Conservation (phyloP, 2,329 filamentous ascomycete genomes). For the Fusarium sp. region DNA sequence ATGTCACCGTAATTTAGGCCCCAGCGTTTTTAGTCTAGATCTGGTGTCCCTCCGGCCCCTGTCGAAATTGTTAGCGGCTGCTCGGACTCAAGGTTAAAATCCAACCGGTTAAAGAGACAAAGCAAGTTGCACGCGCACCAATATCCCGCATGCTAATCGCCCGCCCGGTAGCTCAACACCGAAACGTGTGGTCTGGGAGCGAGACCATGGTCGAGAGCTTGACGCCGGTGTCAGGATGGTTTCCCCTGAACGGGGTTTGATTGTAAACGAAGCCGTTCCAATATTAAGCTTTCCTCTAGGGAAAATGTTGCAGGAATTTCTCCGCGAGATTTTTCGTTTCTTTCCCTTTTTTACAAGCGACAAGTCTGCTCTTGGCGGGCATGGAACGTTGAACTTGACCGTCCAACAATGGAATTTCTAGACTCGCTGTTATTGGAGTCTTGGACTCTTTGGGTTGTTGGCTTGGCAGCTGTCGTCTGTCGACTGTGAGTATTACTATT, state of each 20-base stretch:
- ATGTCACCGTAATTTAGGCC: background rate
- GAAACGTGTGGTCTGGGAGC: background rate
- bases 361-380: background rate
- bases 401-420: conserved; percentile 41
- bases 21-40: background rate
- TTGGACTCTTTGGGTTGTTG: conserved; percentile 46
- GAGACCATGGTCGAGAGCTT: background rate
- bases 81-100: background rate
- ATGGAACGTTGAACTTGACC: background rate
- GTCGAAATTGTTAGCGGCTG: background rate
- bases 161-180: background rate
- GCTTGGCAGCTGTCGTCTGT: conserved; percentile 41
- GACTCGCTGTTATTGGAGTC: conserved; percentile 45
- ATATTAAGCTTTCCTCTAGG: background rate
- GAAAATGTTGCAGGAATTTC: background rate
- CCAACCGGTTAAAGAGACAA: background rate
- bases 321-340: background rate
- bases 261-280: background rate
- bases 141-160: background rate
- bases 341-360: background rate
- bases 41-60: background rate
- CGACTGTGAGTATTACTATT: conserved; percentile 36
- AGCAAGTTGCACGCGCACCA: background rate
- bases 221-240: background rate
- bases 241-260: background rate